Evolutionary conservation across 2,329 filamentous ascomycete species (phyloP).

Genomic region (Lachnellula occidentalis): DNA sequence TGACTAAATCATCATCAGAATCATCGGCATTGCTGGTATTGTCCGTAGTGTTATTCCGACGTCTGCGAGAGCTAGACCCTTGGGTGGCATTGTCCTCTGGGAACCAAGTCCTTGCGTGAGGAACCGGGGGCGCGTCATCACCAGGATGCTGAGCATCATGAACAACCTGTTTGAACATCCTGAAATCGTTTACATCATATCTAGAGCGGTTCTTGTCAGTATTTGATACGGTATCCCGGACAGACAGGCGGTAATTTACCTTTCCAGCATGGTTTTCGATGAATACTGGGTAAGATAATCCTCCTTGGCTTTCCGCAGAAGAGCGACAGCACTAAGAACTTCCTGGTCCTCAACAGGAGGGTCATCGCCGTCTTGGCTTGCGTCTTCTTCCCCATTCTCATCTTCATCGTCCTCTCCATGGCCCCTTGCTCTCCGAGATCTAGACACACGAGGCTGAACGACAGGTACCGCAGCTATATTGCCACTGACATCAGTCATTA

Average conservation of each 20-base stretch:
- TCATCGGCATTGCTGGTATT: conserved; percentile 22
- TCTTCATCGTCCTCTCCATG: conserved; percentile 34
- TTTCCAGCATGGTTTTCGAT: conserved; percentile 34
- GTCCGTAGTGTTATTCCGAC: conserved; percentile 11
- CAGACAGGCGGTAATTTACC: conserved; percentile 29
- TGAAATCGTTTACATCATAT: conserved; percentile 57
- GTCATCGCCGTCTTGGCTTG: conserved; percentile 21
- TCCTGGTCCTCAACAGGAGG: conserved; percentile 18
- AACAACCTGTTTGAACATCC: conserved; percentile 53
- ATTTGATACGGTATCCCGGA: no score
- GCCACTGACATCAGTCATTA: conserved; percentile 30
- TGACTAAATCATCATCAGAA: conserved; percentile 54
- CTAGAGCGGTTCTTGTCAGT: conserved; percentile 25
- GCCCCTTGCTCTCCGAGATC: conserved; percentile 27
- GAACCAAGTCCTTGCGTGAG: conserved; percentile 59
- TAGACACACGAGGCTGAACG: conserved; percentile 29
- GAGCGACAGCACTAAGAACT: conserved; percentile 31
- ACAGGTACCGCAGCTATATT: conserved; percentile 15
- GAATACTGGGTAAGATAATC: conserved; percentile 34
- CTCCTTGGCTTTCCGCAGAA: conserved; percentile 33
- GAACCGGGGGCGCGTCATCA: conserved; percentile 47
- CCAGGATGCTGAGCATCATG: conserved; percentile 53
- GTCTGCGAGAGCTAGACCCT: conserved; percentile 9
- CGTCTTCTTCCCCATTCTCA: conserved; percentile 39
- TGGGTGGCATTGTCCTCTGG: conserved; percentile 21